Evolutionary conservation across 768 basidiomycete species (phyloP), one percentile per base, ranked within the genome.

Genomic region (Leccinellum albellum): DNA sequence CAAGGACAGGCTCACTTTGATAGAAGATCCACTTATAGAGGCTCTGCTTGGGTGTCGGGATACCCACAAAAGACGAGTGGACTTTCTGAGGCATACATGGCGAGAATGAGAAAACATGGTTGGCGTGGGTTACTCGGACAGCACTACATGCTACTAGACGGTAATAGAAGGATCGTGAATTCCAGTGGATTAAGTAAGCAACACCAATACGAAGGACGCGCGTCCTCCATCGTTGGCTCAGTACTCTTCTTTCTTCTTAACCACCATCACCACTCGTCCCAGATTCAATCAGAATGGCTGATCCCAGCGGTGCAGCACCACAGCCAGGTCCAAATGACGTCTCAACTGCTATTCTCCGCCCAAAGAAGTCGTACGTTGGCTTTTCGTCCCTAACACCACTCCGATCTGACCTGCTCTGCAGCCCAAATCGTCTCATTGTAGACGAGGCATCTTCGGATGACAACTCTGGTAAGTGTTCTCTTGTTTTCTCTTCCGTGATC

Each of bases 351-450:
- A 98, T 99, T 72, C 80, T 99, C 58, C 79, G 97, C 60, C 88
- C 89, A 62, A 99, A 98, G 90, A 96, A 97, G 82, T 95, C 93
- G 96, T 97, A 73, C 63, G 93, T 82, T 20, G 46, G 33, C n/a
- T 29, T 21, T 54, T 60, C 46, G 46, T 26, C 60, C 44, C 28
- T 55, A 50, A 55, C 53, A 50, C 48, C 53, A 29, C 51, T 48
- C 29, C 26, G 42, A 64, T 61, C 53, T 64, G 54, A 66, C 62
- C 54, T 51, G n/a, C 62, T 17, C 56, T 60, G 4, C 66, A 98
- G 95, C 23, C 96, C 97, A 31, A 97, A 98, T 79, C 93, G 96
- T 71, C 84, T 99, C 61, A 91, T 98, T 68, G 95, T 98, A 63
- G 96, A 98, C 68, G 97, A 99, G 70, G 86, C 94, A 33, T 81